phyloP scores from a whole-genome alignment of 2,329 filamentous ascomycete species.

The Zymoseptoria crescenta region DNA sequence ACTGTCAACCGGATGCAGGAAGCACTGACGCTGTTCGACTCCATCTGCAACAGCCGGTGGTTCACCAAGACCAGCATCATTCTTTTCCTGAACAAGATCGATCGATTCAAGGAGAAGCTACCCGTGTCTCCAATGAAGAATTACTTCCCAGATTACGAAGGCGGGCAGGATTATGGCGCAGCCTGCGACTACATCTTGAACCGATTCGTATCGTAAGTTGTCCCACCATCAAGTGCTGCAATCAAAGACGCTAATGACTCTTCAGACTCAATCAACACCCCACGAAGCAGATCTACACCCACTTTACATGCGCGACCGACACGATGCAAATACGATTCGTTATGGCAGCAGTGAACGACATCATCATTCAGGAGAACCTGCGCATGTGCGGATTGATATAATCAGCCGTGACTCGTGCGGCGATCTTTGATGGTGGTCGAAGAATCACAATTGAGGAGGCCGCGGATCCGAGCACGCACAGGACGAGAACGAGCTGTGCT shows the following conservation, averaged over 20 bases:
- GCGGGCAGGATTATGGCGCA: constrained; percentile 87
- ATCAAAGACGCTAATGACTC: constrained; percentile 4
- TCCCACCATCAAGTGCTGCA: not conserved
- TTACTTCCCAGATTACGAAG: constrained; percentile 74
- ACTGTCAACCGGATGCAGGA: constrained; percentile 70
- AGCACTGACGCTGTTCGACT: constrained; percentile 62
- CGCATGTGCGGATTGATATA: constrained; percentile 95
- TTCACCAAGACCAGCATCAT: constrained; percentile 67
- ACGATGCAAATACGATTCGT: constrained; percentile 99
- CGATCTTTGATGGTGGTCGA: not conserved
- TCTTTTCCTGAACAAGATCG: constrained; percentile 68
- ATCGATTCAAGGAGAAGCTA: constrained; percentile 67
- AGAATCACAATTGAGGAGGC: not conserved
- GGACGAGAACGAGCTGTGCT: not conserved
- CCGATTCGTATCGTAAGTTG: constrained; percentile 65
- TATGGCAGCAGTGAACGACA: constrained; percentile 99
- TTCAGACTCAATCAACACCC: constrained; percentile 83
- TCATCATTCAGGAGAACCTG: constrained; percentile 99
- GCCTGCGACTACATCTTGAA: constrained; percentile 99
- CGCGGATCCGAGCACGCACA: not conserved
- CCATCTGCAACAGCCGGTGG: constrained; percentile 65
- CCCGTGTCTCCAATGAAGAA: constrained; percentile 67
- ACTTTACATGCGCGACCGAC: constrained; percentile 97
- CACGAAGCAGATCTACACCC: constrained; percentile 99
- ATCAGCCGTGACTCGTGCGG: constrained; percentile 7